phyloP scores from a whole-genome alignment of 2,329 filamentous ascomycete genomes.

The Monosporascus sp. region DNA sequence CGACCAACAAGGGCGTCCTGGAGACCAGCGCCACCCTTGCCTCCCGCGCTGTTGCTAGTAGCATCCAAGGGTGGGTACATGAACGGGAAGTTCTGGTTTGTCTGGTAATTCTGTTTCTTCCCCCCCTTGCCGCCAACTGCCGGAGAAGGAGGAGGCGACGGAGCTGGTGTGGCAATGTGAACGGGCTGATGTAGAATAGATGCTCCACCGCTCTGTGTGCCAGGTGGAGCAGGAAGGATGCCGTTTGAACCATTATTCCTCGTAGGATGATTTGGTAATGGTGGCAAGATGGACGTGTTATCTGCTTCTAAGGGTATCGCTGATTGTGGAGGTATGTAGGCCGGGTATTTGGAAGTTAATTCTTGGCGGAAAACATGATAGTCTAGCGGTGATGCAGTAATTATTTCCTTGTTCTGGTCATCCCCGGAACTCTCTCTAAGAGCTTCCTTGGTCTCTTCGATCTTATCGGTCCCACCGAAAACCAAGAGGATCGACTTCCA shows the following conservation, averaged over 20 bases:
- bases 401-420: constrained; percentile 65
- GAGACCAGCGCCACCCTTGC: constrained; percentile 75
- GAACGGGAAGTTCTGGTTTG: constrained; percentile 97
- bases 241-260: constrained; percentile 56
- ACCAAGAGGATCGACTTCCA: constrained; percentile 89
- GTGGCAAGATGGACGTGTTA: constrained; percentile 84
- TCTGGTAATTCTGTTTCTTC: constrained; percentile 99
- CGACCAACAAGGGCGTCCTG: constrained; percentile 77
- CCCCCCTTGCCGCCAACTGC: constrained; percentile 81
- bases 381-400: constrained; percentile 89
- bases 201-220: constrained; percentile 50
- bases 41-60: constrained; percentile 82
- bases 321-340: constrained; percentile 84
- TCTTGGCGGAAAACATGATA: constrained; percentile 96
- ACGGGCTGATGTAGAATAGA: constrained; percentile 95
- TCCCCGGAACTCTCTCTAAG: constrained; percentile 56
- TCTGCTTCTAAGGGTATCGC: constrained; percentile 82
- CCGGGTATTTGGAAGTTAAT: constrained; percentile 94
- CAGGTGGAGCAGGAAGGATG: constrained; percentile 52
- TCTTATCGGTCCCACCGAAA: constrained; percentile 72
- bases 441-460: constrained; percentile 67
- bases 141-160: constrained; percentile 90
- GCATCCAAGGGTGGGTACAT: constrained; percentile 91
- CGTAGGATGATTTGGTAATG: constrained; percentile 68
- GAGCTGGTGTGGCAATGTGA: constrained; percentile 96